Evolutionary conservation across 2,329 filamentous ascomycete species (phyloP).

Genomic region (Aspergillus niger): DNA sequence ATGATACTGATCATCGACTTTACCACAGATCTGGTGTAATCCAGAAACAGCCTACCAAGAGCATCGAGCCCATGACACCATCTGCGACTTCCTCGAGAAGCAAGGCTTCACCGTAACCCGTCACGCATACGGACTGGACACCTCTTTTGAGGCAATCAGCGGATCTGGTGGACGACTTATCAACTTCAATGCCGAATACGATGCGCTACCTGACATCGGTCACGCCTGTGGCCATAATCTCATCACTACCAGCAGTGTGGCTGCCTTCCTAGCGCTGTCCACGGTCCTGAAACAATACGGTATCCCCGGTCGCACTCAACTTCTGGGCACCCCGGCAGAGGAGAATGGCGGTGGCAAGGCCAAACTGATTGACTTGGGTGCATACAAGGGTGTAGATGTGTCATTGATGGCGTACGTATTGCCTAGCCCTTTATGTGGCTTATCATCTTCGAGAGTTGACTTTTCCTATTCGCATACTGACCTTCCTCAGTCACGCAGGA

Average conservation of each 20-base stretch:
- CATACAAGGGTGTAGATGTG: slow-evolving; percentile 44
- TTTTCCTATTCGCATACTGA: background rate
- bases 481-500: slow-evolving; percentile 26
- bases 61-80: slow-evolving; percentile 53
- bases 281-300: slow-evolving; percentile 45
- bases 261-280: slow-evolving; percentile 50
- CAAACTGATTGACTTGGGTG: slow-evolving; percentile 47
- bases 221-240: slow-evolving; percentile 47
- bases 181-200: slow-evolving; percentile 48
- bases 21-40: slow-evolving; percentile 46
- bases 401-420: slow-evolving; percentile 47
- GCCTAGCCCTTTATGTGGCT: no score
- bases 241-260: slow-evolving; percentile 39
- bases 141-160: slow-evolving; percentile 53
- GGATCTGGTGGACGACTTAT: slow-evolving; percentile 44
- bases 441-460: no score
- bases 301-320: slow-evolving; percentile 40
- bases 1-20: background rate
- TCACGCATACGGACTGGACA: slow-evolving; percentile 55
- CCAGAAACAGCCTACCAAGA: slow-evolving; percentile 58
- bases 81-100: slow-evolving; percentile 48
- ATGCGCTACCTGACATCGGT: slow-evolving; percentile 43
- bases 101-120: slow-evolving; percentile 52
- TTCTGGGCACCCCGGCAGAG: slow-evolving; percentile 45
- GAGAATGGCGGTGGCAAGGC: slow-evolving; percentile 45